phyloP scores from a whole-genome alignment of 1,284 basidiomycete genomes.

The Ustilago crameri region DNA sequence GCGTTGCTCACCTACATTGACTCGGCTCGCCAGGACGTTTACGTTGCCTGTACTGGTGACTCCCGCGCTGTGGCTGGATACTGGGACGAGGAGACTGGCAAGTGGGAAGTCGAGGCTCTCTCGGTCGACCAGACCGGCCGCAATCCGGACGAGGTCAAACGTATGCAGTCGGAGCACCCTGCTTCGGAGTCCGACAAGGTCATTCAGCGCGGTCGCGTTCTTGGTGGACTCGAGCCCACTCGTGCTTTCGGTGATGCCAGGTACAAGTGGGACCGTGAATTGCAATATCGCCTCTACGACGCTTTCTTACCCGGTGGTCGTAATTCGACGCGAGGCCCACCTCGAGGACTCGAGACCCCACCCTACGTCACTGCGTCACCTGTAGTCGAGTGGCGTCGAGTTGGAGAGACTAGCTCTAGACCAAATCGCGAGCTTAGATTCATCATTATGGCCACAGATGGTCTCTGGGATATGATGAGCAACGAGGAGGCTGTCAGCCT shows the following conservation, averaged over 20 bases:
- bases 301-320: slow-evolving; percentile 66
- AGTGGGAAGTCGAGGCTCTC: slow-evolving; percentile 90
- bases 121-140: slow-evolving; percentile 95
- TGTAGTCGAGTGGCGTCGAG: slow-evolving; percentile 68
- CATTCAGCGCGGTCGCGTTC: slow-evolving; percentile 75
- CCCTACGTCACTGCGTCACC: slow-evolving; percentile 92
- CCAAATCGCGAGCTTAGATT: slow-evolving; percentile 60
- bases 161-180: slow-evolving; percentile 85
- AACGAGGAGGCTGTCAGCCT: slow-evolving; percentile 95
- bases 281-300: slow-evolving; percentile 68
- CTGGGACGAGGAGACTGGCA: slow-evolving; percentile 72
- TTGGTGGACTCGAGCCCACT: slow-evolving; percentile 93
- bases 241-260: slow-evolving; percentile 93
- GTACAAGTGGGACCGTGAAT: slow-evolving; percentile 78
- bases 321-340: slow-evolving; percentile 50
- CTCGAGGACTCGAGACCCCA: slow-evolving; percentile 71
- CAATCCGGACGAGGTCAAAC: slow-evolving; percentile 80
- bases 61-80: slow-evolving; percentile 94
- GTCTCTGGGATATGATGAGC: slow-evolving; percentile 92
- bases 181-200: slow-evolving; percentile 81
- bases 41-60: slow-evolving; percentile 85
- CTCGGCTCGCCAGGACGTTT: slow-evolving; percentile 63
- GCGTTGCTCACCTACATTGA: slow-evolving; percentile 67
- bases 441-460: slow-evolving; percentile 89
- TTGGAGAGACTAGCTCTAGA: slow-evolving; percentile 51